Evolutionary conservation across 208 protist genomes (phyloP), one percentile per base, ranked within the genome.

Genomic region (Leptomonas seymouri): DNA sequence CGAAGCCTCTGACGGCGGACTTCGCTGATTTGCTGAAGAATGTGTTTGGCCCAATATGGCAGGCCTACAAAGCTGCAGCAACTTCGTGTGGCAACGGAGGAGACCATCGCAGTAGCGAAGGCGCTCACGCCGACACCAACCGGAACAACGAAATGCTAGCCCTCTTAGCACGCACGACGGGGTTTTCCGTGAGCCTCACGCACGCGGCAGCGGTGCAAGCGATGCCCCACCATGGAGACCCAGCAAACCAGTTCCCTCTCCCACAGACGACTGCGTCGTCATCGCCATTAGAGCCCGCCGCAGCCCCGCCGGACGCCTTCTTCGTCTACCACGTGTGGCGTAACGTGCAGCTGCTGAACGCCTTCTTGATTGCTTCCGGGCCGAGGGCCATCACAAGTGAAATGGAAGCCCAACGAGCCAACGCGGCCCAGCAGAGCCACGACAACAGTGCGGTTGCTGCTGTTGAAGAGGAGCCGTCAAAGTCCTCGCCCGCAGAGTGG

Each of bases 11-110:
- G n/a, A 8, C 39, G 9, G 36, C 56, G 12, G 56, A 63, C 60
- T 99, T 99, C 44, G 71, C 84, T 25, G 85, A 97, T 34, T 75
- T 99, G 23, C 59, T 99, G 15, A 71, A 93, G 34, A 98, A 98
- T 81, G 84, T 99, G 8, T 99, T 99, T 77, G 27, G 65, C n/a
- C 98, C 98, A 1, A 80, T 99, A 4, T 99, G 99, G 81, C 76
- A 98, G 30, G 98, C 96, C 4, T 88, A 97, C 14, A 56, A 87
- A n/a, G 70, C 96, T 95, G 30, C 67, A 28, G 56, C 54, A 0
- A 62, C 23, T 41, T 16, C 45, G 62, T 23, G 34, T 36, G 5
- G 56, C 34, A 61, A 56, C 36, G 56, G 25, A 18, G 57, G 45
- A 21, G 41, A n/a, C 21, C 2, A 2, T 27, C 30, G 31, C 51